Evolutionary conservation across 164 flowering plant genomes (phyloP).

Genomic region (Umbellularia californica): DNA sequence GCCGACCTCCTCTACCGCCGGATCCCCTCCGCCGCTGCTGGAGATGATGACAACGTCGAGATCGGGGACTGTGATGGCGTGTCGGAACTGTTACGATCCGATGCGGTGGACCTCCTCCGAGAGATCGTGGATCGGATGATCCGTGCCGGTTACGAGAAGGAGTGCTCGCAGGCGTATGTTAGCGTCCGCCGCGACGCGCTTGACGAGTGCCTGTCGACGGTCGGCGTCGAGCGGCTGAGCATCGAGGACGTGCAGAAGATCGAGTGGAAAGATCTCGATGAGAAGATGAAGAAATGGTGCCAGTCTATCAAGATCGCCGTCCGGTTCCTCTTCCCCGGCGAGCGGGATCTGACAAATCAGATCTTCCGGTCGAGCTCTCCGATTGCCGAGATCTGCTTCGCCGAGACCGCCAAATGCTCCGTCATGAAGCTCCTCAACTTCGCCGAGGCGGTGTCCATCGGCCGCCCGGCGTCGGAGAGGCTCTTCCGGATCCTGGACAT

Average conservation of each 20-base stretch:
- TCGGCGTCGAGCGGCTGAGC: constrained; percentile 78
- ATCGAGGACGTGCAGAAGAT: constrained; percentile 87
- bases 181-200: constrained; percentile 65
- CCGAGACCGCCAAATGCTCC: constrained; percentile 66
- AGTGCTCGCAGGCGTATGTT: constrained; percentile 79
- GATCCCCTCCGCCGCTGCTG: constrained; percentile 19
- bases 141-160: constrained; percentile 77
- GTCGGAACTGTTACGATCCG: constrained; percentile 57
- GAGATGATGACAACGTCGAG: neutral
- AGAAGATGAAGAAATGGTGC: constrained; percentile 91
- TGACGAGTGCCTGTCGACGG: constrained; percentile 64
- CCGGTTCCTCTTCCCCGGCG: constrained; percentile 53
- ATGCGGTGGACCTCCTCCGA: constrained; percentile 49
- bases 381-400: constrained; percentile 54
- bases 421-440: constrained; percentile 72
- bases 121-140: constrained; percentile 85
- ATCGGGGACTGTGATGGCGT: constrained; percentile 41
- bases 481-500: constrained; percentile 70
- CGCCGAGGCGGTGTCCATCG: constrained; percentile 75
- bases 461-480: constrained; percentile 56
- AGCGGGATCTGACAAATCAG: constrained; percentile 66
- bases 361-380: constrained; percentile 47
- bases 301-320: constrained; percentile 64
- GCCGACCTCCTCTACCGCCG: constrained; percentile 53
- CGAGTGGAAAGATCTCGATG: constrained; percentile 74